Evolutionary conservation across 106 monocot species (phyloP), one percentile per base, ranked within the genome.

Genomic region (Xerophyta viscosa): DNA sequence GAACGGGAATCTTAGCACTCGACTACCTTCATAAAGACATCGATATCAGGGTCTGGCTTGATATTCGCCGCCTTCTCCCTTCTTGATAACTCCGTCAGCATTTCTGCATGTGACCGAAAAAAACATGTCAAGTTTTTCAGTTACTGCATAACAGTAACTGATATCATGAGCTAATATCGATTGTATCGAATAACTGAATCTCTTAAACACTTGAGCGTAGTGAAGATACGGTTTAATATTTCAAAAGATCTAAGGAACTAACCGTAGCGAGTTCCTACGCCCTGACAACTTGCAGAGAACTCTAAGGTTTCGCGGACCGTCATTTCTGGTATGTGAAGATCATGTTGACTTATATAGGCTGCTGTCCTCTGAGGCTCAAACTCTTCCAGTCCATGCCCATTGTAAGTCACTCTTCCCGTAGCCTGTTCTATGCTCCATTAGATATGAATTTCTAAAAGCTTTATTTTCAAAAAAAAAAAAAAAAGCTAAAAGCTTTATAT

Each of bases 1-100:
- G n/a, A 36, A 36, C 33, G 11, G 5, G 11, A 6, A 36, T 36
- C 11, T 6, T 36, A 36, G 5, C 11, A 36, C 33, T 6, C 11
- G 33, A 6, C 33, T 62, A 91, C 87, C 87, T 92, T 92, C 92
- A 92, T 92, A 66, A 87, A 92, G 31, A 87, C 61, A 62, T 92
- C 92, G 26, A 92, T 71, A 31, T 92, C 92, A 0, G 92, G 48
- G 44, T 92, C 92, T 6, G 92, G 92, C 42, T 65, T 37, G 14
- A 92, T 92, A 18, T 83, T 76, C 25, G 79, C 74, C 10, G 50
- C 68, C 46, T 80, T 87, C 71, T 92, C 92, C 47, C 92, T 70
- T 61, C 79, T 79, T 5, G 83, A 51, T 53, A 92, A 31, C 63
- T 92, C 92, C 1, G 68, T 52, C 39, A 87, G 54, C 37, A 92